phyloP scores from a whole-genome alignment of 2,329 filamentous ascomycete species.

The Fusarium odoratissimum region DNA sequence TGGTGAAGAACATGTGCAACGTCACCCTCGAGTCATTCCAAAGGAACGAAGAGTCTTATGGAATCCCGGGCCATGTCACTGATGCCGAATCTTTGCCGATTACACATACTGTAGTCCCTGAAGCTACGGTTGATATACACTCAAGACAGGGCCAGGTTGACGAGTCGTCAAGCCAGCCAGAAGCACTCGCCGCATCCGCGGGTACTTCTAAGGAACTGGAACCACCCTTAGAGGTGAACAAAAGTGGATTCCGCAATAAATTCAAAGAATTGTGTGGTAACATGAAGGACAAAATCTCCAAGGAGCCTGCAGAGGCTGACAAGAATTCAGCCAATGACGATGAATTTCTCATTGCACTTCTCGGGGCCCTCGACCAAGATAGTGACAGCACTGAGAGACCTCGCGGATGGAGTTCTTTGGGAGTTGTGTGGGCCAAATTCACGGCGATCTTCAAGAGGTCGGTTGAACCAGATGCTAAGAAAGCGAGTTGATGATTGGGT shows the following conservation, averaged over 20 bases:
- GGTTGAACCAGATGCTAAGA: not conserved
- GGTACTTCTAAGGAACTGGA: not conserved
- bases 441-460: not conserved
- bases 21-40: conserved; percentile 1
- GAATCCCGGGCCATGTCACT: not conserved
- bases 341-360: not conserved
- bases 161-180: not conserved
- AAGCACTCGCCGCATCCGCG: too few relatives aligned
- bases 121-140: not conserved
- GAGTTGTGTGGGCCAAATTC: not conserved
- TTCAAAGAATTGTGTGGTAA: not conserved
- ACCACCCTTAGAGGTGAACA: not conserved
- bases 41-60: not conserved
- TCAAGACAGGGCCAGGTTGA: not conserved
- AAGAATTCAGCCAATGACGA: not conserved
- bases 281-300: not conserved
- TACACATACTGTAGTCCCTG: not conserved
- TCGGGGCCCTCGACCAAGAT: conserved; percentile 1
- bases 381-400: not conserved
- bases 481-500: not conserved
- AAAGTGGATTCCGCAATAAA: not conserved
- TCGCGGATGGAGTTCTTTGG: not conserved
- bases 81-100: not conserved
- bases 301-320: not conserved
- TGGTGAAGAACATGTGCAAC: conserved; percentile 6